Conservation (phyloP, 495 filamentous ascomycete genomes). For the Penicillium psychrofluorescens region DNA sequence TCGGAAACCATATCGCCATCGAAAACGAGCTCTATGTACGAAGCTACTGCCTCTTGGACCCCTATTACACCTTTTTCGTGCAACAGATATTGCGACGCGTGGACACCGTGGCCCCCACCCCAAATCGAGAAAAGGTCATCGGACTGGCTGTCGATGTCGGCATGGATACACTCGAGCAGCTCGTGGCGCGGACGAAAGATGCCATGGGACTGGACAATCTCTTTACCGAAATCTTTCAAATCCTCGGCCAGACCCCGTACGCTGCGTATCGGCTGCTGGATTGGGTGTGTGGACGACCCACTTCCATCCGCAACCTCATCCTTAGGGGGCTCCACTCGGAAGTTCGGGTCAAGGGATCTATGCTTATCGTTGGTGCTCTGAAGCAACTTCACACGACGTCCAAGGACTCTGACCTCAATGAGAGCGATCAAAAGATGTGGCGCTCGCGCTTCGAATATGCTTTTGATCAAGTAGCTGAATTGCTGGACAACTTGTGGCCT, state of each 20-base stretch:
- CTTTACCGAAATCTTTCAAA: constrained; percentile 42
- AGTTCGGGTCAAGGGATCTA: constrained; percentile 52
- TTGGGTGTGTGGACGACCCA: constrained; percentile 52
- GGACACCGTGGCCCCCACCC: constrained; percentile 32
- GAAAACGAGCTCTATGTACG: constrained; percentile 70
- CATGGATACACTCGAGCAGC: constrained; percentile 69
- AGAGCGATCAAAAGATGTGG: constrained; percentile 21
- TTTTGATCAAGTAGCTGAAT: constrained; percentile 49
- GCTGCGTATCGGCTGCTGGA: constrained; percentile 42
- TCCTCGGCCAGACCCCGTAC: constrained; percentile 35
- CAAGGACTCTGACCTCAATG: constrained; percentile 20
- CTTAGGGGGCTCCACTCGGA: constrained; percentile 54
- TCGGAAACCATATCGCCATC: constrained; percentile 55
- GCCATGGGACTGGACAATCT: constrained; percentile 53
- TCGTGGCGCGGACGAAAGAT: constrained; percentile 70
- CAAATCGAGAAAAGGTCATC: constrained; percentile 48
- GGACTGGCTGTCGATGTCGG: constrained; percentile 56
- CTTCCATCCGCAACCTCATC: constrained; percentile 57
- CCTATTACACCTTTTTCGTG: constrained; percentile 62
- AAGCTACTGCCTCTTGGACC: constrained; percentile 76
- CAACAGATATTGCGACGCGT: constrained; percentile 46
- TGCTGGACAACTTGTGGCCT: constrained; percentile 45
- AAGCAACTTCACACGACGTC: constrained; percentile 43
- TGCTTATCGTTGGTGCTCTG: constrained; percentile 46
- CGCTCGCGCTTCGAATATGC: constrained; percentile 25